phyloP scores from a whole-genome alignment of 176 grass and related monocot genomes.

The Raddia distichophylla region DNA sequence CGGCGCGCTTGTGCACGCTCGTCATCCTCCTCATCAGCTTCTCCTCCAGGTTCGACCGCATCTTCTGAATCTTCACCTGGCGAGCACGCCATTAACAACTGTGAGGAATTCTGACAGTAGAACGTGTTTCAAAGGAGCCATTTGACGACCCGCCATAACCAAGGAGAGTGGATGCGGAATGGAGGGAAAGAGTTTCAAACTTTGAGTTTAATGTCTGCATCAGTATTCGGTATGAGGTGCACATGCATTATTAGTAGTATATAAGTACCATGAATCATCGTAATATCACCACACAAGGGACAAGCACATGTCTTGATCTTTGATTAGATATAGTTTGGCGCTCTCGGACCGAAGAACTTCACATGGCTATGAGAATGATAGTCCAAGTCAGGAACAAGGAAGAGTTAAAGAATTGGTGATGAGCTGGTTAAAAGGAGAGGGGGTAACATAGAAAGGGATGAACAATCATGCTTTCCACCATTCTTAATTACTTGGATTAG shows the following conservation, averaged over 20 bases:
- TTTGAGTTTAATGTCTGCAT: conserved; percentile 32
- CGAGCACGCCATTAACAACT: neutral
- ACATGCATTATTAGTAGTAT: conserved; percentile 36
- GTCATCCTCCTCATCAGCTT: conserved; percentile 92
- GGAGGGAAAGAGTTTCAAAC: conserved; percentile 40
- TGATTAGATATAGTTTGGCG: conserved; percentile 26
- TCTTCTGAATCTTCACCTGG: conserved; percentile 97
- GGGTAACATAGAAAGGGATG: conserved; percentile 30
- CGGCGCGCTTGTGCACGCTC: conserved; percentile 71
- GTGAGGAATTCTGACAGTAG: neutral
- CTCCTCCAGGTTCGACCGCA: conserved; percentile 94
- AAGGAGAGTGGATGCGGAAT: neutral
- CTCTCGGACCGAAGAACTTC: conserved; percentile 33
- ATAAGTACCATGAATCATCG: conserved; percentile 12
- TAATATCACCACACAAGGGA: neutral
- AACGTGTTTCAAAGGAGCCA: neutral
- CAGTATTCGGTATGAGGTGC: neutral
- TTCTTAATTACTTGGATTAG: conserved; percentile 5
- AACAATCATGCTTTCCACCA: conserved; percentile 38
- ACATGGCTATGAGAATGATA: conserved; percentile 45
- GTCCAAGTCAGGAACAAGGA: conserved; percentile 7
- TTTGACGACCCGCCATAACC: neutral
- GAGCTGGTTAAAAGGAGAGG: conserved; percentile 5
- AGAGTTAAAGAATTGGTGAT: conserved; percentile 17
- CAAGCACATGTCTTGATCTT: conserved; percentile 47